phyloP scores from a whole-genome alignment of 257 asterid genomes.

The Lycium ferocissimum region DNA sequence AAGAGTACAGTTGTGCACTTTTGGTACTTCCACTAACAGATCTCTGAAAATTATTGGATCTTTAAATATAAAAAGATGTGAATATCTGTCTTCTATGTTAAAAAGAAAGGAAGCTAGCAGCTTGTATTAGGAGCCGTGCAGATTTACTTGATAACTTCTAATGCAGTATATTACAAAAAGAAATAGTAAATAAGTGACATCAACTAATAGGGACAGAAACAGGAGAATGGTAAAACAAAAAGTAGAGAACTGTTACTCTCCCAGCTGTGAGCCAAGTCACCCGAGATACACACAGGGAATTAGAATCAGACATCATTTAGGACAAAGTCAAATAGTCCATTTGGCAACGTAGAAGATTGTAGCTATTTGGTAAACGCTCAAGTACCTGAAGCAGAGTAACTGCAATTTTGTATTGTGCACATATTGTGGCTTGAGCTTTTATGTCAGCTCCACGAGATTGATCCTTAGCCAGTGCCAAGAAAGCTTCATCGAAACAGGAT shows the following conservation, averaged over 20 bases:
- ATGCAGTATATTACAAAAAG: not conserved
- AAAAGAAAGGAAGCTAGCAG: not conserved
- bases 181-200: not conserved
- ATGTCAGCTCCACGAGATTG: conserved; percentile 99
- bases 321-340: not conserved
- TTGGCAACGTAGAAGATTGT: not conserved
- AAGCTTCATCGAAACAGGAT: conserved; percentile 97
- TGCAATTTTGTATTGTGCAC: conserved; percentile 98
- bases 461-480: conserved; percentile 97
- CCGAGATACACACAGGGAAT: not conserved
- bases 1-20: not conserved
- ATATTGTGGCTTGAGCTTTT: conserved; percentile 99
- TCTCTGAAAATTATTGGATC: conserved; percentile 2
- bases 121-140: not conserved
- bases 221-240: not conserved
- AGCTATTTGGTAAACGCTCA: not conserved
- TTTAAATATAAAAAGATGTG: not conserved
- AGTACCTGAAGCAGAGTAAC: conserved; percentile 97
- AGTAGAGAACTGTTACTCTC: conserved; percentile 11
- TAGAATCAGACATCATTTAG: too few relatives aligned
- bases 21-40: not conserved
- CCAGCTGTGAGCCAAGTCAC: not conserved
- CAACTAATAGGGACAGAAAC: not conserved
- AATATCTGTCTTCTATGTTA: not conserved
- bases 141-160: not conserved